Evolutionary conservation across 805 yeast species (phyloP), one percentile per base, ranked within the genome.

Genomic region (Candida corydali): DNA sequence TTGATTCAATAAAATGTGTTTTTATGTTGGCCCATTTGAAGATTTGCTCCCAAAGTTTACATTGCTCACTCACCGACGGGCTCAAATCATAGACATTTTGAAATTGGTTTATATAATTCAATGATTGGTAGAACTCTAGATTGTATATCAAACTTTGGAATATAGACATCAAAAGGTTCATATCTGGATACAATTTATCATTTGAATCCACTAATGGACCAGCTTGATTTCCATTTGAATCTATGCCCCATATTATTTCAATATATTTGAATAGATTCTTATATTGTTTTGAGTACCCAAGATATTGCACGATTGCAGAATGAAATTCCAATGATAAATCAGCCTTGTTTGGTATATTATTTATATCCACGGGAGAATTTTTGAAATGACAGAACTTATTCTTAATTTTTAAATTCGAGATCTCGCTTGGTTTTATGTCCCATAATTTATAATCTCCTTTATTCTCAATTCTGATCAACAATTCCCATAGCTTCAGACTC

Each of bases 21-120:
- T 56, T 40, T 23, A 52, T 40, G 36, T 65, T 62, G 36, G 62
- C 54, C 70, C 70, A 65, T 34, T 52, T 52, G 45, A 67, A 57
- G 2, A 64, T 34, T 29, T 48, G 51, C 39, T 57, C 64, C 71
- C 71, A 68, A 39, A 68, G 57, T 2, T 45, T 26, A 32, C 34
- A 16, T 23, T 32, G 23, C 14, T 32, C 34, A 10, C 4, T 4
- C 3, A 16, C 17, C 34, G 39, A 49, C 50, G 19, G 62, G 38
- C 7, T 36, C 29, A 3, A 27, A 23, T 43, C 41, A 37, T 60
- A 67, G 23, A 46, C 37, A 5, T 51, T 45, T 43, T 65, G 70
- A 43, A 67, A 64, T 15, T 50, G 46, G 39, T 62, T 66, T 23
- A 65, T 46, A 40, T 55, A 63, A 12, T 50, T 50, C 57, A 68